Evolutionary conservation across 2,329 filamentous ascomycete species (phyloP).

Genomic region (Mariannaea sp.): DNA sequence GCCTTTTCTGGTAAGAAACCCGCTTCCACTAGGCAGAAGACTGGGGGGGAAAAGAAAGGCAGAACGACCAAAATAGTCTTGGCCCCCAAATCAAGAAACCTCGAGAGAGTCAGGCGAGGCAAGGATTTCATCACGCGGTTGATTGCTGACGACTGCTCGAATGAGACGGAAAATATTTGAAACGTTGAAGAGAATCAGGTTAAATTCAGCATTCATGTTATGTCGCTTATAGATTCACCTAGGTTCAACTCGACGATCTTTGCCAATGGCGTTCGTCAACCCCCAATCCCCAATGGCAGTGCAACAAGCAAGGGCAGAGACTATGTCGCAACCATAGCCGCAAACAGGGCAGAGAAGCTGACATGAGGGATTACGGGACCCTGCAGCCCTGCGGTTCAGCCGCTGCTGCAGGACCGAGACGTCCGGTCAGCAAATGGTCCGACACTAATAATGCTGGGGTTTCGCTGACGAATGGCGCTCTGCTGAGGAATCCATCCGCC

Average conservation of each 20-base stretch:
- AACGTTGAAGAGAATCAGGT: not conserved
- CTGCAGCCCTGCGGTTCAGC: too few relatives aligned
- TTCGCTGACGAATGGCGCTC: not conserved
- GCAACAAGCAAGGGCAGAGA: too few relatives aligned
- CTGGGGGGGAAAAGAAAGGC: not conserved
- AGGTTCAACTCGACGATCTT: too few relatives aligned
- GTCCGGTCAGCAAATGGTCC: not conserved
- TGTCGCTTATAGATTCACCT: too few relatives aligned
- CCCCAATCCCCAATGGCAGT: too few relatives aligned
- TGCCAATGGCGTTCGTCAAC: too few relatives aligned
- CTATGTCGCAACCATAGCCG: too few relatives aligned
- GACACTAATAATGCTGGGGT: not conserved
- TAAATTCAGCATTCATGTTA: not conserved
- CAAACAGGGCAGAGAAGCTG: too few relatives aligned
- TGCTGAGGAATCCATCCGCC: not conserved
- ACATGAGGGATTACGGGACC: too few relatives aligned
- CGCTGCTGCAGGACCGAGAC: not conserved
- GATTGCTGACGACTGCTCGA: too few relatives aligned
- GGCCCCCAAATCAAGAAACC: slow-evolving; percentile 4
- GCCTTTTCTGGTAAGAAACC: too few relatives aligned
- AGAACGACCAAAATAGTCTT: not conserved
- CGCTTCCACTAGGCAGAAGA: too few relatives aligned
- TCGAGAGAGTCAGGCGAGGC: not conserved
- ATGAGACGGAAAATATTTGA: not conserved
- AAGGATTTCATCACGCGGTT: slow-evolving; percentile 6